Conservation (phyloP, 2,329 filamentous ascomycete species). For the Thielaviopsis ethacetica region DNA sequence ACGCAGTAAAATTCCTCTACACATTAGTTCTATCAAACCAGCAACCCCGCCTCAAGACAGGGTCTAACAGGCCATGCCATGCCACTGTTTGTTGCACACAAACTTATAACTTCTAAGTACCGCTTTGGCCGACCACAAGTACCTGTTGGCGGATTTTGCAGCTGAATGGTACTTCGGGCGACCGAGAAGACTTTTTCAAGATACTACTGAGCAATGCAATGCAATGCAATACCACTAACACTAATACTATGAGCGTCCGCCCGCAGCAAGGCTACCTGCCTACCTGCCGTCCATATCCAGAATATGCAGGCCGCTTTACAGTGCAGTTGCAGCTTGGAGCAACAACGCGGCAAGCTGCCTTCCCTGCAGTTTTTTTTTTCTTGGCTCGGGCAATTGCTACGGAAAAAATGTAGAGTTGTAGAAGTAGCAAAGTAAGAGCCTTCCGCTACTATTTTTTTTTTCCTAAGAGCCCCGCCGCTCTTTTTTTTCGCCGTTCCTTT, state of each 20-base stretch:
- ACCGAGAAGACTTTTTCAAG: too few relatives aligned
- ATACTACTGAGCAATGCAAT: too few relatives aligned
- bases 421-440: not conserved
- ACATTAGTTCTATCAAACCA: not conserved
- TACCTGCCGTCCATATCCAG: too few relatives aligned
- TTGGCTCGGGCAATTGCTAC: not conserved
- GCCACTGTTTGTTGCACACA: not conserved
- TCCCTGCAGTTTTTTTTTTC: too few relatives aligned
- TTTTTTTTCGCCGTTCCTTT: not conserved
- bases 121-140: not conserved
- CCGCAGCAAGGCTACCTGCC: too few relatives aligned
- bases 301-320: too few relatives aligned
- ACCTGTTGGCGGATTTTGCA: not conserved
- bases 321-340: too few relatives aligned
- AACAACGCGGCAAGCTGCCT: too few relatives aligned
- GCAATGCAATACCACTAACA: too few relatives aligned
- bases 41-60: not conserved
- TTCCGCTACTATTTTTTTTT: not conserved
- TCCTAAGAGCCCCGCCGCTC: conserved; percentile 1
- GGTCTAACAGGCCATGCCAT: not conserved
- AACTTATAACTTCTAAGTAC: not conserved
- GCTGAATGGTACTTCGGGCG: too few relatives aligned
- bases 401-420: too few relatives aligned
- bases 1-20: not conserved
- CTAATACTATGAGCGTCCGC: too few relatives aligned